phyloP scores from a whole-genome alignment of 2,329 filamentous ascomycete species.

The Dactylellina cionopaga region DNA sequence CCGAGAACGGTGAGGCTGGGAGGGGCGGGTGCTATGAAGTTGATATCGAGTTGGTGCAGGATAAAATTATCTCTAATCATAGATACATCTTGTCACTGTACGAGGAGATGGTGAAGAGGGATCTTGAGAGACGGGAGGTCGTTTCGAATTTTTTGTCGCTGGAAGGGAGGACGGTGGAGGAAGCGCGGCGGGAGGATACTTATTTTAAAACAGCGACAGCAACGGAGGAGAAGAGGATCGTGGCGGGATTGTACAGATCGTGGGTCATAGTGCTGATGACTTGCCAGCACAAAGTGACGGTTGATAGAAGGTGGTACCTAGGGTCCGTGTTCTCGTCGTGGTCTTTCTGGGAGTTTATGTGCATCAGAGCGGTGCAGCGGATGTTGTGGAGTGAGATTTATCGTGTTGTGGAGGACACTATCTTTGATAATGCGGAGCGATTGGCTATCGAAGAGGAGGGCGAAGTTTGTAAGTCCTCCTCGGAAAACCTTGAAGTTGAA shows the following conservation, averaged over 20 bases:
- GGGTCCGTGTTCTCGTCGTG: neutral
- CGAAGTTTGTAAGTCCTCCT: neutral
- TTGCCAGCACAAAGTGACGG: neutral
- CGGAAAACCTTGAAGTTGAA: too few relatives aligned
- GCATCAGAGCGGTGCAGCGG: slow-evolving; percentile 6
- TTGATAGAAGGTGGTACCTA: slow-evolving; percentile 2
- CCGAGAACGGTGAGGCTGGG: neutral
- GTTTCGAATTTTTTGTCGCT: neutral
- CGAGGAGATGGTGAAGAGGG: neutral
- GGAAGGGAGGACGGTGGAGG: neutral
- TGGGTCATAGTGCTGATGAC: slow-evolving; percentile 27
- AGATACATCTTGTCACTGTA: slow-evolving; percentile 13
- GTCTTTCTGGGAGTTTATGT: slow-evolving; percentile 26
- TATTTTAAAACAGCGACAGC: neutral
- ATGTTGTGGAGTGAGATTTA: slow-evolving; percentile 6
- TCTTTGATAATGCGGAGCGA: neutral
- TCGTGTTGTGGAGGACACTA: neutral
- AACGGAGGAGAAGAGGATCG: slow-evolving; percentile 1
- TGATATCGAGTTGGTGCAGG: neutral
- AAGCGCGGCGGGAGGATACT: neutral
- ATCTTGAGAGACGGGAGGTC: neutral
- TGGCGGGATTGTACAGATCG: slow-evolving; percentile 8
- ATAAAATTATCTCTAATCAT: slow-evolving; percentile 28
- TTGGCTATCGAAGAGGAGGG: neutral
- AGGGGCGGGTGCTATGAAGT: slow-evolving; percentile 1